Base-by-base conservation (phyloP, 1,284 basidiomycete genomes). In the Leccinum fallax region DNA sequence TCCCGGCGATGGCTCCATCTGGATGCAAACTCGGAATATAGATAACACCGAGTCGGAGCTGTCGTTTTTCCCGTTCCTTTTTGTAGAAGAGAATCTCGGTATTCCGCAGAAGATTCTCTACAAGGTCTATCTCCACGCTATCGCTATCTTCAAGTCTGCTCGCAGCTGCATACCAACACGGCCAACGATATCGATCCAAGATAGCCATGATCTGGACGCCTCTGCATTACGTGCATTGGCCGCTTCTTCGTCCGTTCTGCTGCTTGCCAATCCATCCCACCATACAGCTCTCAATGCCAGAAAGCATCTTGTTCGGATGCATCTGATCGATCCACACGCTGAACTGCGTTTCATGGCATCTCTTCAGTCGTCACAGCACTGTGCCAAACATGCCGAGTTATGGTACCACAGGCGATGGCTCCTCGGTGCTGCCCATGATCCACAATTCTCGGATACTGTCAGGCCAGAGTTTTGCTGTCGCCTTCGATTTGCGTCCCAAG, bases 401-500 rank as follows among this genome's bases (percentile, higher is more conserved):
- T 90, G 88, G 89, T 79, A 85, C 66, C 85, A 90, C 70, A 80
- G 88, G 30, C 80, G 83, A 65, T 89, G 87, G 87, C 75, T 88
- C 43, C 77, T 89, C 9, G 26, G 52, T 66, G 66, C 26, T 69
- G 65, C 19, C 51, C 78, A 54, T 73, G 56, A 58, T n/a, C 16
- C 49, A 2, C 52, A 36, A 32, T 2, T 46, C 26, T 48, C 53
- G 4, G 36, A 32, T 21, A 26, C 48, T 8, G 4, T 15, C 6
- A 7, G 10, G 2, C 9, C n/a, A 3, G 58, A 55, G 16, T 51
- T 46, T n/a, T 3, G 24, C 59, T 28, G 21, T 36, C 59, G 34
- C 30, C 65, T 62, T 43, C 55, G 38, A 36, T 58, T 69, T 40
- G 9, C 53, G 43, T 80, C 58, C 69, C 77, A 34, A 15, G 68